Conservation (phyloP, 2,329 filamentous ascomycete genomes). For the Cephalotrichum gorgonifer region DNA sequence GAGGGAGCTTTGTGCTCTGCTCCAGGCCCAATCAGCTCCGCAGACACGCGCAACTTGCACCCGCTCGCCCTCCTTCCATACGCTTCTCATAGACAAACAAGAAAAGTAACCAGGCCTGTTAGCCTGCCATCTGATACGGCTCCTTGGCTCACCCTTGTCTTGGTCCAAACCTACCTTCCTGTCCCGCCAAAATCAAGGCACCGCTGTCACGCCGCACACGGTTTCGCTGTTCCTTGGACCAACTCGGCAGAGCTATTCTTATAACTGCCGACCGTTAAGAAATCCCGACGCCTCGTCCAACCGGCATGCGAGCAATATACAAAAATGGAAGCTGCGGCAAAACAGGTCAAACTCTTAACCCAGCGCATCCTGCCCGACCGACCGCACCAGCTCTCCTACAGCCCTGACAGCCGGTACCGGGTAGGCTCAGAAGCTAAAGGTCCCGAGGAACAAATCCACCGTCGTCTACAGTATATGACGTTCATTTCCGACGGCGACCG, state of each 20-base stretch:
- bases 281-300: background rate
- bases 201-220: background rate
- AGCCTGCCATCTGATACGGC: background rate
- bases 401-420: conserved; percentile 35
- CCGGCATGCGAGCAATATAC: conserved; percentile 6
- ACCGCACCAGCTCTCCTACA: conserved; percentile 42
- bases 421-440: conserved; percentile 28
- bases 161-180: background rate
- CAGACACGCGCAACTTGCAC: background rate
- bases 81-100: background rate
- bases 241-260: background rate
- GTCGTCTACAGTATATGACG: conserved; percentile 45
- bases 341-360: conserved; percentile 42
- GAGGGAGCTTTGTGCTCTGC: conserved; percentile 7
- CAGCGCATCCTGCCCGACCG: conserved; percentile 40
- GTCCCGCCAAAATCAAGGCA: background rate
- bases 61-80: background rate
- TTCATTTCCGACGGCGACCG: conserved; percentile 47
- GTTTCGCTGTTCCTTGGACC: background rate
- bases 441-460: conserved; percentile 37
- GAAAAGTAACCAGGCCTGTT: background rate
- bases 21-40: conserved; percentile 2
- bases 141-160: background rate
- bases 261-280: background rate
- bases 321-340: conserved; percentile 47